Base-by-base conservation (phyloP, 352 stramenopile genomes). In the Phytophthora hibernalis region DNA sequence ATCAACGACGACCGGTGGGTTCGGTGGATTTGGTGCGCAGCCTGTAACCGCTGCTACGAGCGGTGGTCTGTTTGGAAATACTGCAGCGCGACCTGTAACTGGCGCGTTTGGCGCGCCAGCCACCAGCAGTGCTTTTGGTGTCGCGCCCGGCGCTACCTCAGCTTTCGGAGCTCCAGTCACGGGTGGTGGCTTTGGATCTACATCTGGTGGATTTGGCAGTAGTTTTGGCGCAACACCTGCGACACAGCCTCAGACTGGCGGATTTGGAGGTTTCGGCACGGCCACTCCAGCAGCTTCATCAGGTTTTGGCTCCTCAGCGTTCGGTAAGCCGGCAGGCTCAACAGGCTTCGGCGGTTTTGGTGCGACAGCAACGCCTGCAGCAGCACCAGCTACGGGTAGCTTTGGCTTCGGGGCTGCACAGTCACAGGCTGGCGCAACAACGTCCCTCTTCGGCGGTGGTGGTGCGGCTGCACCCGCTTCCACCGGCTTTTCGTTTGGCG, bases 21-120 rank as follows among this genome's bases (percentile, higher is more conserved):
- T 85, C 44, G 77, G 79, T 44, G 80, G 76, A 10, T 91, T 91
- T 76, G 83, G 83, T 48, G 57, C 70, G 16, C 73, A 83, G 50
- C 52, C 76, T 60, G 59, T 75, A 5, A 63, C 74, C 16, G 52
- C 77, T 24, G 63, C 71, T 26, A 55, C 70, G 13, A 77, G 61
- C 40, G 53, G 66, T 5, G 54, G 72, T 11, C 24, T 83, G 22
- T 89, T 89, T 70, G 79, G 80, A 31, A 68, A 56, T 30, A 63
- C 37, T 52, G 58, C 67, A 31, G 66, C 57, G 50, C 62, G 42
- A 30, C 57, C 66, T 24, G 45, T 50, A 22, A 65, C 70, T 5
- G 35, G 56, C 38, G 68, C 54, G 5, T 88, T 87, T 22, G 80
- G 78, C 21, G 72, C 82, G 2, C 74, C 82, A 10, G 61, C 70